Evolutionary conservation across 2,329 filamentous ascomycete species (phyloP).

Genomic region (Sordariomycetes sp.): DNA sequence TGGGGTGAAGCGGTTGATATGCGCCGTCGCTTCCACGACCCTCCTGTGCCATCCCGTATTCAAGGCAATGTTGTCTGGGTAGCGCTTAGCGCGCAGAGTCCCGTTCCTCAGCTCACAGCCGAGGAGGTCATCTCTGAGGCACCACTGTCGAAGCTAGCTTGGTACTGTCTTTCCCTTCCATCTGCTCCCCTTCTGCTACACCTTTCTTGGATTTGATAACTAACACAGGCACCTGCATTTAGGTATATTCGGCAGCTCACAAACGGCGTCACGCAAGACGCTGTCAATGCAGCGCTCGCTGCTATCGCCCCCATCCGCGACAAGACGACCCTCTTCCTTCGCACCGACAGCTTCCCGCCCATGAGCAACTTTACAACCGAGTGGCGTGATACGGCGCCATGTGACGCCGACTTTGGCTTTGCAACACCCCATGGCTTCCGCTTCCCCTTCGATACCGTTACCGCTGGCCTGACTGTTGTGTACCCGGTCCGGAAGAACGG

Average conservation of each 20-base stretch:
- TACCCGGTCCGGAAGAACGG: slow-evolving; percentile 18
- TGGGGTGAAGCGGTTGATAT: slow-evolving; percentile 30
- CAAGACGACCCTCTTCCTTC: slow-evolving; percentile 22
- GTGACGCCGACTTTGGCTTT: slow-evolving; percentile 24
- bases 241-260: slow-evolving; percentile 26
- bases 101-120: slow-evolving; percentile 16
- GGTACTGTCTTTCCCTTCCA: background rate
- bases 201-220: background rate
- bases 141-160: slow-evolving; percentile 22
- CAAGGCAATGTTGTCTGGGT: slow-evolving; percentile 25
- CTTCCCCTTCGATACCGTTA: slow-evolving; percentile 19
- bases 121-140: slow-evolving; percentile 23
- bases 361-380: slow-evolving; percentile 24
- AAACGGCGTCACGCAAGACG: slow-evolving; percentile 20
- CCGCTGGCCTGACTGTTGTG: slow-evolving; percentile 15
- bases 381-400: slow-evolving; percentile 20
- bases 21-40: slow-evolving; percentile 22
- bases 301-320: slow-evolving; percentile 23
- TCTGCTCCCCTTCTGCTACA: background rate
- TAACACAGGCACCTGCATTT: background rate
- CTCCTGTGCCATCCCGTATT: slow-evolving; percentile 19
- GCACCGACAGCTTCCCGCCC: slow-evolving; percentile 23
- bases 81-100: slow-evolving; percentile 13
- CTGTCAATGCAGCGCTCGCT: slow-evolving; percentile 16
- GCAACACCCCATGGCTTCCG: slow-evolving; percentile 20